Base-by-base conservation (phyloP, 139 green algal species). In the Chlamydomonas asymmetrica region DNA sequence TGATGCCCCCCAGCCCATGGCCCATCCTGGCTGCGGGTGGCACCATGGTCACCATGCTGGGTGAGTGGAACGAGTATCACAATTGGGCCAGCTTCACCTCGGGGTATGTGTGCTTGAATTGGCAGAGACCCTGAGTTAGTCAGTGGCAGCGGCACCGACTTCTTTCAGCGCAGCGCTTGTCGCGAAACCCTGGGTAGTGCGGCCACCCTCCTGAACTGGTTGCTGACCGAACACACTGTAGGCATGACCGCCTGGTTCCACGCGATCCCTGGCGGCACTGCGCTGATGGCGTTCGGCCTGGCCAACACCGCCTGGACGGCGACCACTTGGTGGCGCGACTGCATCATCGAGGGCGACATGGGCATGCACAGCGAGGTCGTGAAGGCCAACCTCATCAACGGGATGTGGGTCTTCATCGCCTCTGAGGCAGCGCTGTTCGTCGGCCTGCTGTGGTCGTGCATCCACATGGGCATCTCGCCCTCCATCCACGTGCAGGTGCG, bases 341-440 rank as follows among this genome's bases (percentile, higher is more conserved):
- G 75, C 67, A 71, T 74, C 72, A 87, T 87, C 48, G 81, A 87
- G 81, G 67, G 59, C 29, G 81, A 87, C 67, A 76, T 82, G 76
- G 81, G 81, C 72, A 87, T 87, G 81, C 81, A 87, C 81, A 81
- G 76, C 4, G 81, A 87, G 76, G 60, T 83, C 64, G 68, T 80
- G 4, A 82, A 82, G 71, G 71, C 71, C 32, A 87, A 87, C 76
- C 39, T 87, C 27, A 68, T 87, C 18, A 75, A 37, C 5, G 81
- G 81, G 50, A 64, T 87, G 50, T 87, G 81, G 81, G 27, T 81
- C 5, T 87, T 87, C 73, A 87, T 87, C 54, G 76, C 76, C n/a
- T 77, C 50, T 34, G 81, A 87, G 76, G 81, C 81, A 0, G 39
- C 54, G 50, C 76, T 87, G 27, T 87, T 87, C 72, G 73, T 83